Evolutionary conservation across 257 asterid genomes (phyloP).

Genomic region (Agastache rugosa): DNA sequence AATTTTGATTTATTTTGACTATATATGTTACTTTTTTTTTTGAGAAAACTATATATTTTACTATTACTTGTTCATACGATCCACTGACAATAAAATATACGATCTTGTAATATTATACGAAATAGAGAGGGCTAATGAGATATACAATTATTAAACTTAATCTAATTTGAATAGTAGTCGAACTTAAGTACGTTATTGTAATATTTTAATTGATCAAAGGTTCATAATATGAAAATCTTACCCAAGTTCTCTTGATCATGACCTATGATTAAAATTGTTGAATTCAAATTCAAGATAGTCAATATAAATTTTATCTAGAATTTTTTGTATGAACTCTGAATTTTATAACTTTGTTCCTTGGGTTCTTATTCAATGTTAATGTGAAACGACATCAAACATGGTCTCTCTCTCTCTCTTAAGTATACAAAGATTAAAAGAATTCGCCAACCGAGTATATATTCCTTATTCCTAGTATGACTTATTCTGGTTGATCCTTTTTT

Average conservation of each 20-base stretch:
- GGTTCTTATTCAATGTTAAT: background rate
- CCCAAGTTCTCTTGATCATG: background rate
- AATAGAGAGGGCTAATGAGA: too few relatives aligned
- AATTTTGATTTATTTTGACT: too few relatives aligned
- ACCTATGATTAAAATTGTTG: conserved; percentile 5
- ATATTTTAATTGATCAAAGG: background rate
- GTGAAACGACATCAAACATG: too few relatives aligned
- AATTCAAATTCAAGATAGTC: conserved; percentile 31
- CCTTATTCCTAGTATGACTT: conserved; percentile 21
- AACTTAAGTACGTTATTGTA: background rate
- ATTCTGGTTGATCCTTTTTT: background rate
- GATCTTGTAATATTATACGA: too few relatives aligned
- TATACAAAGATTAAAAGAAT: background rate
- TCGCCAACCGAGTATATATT: background rate
- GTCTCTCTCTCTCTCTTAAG: too few relatives aligned
- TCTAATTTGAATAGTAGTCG: background rate
- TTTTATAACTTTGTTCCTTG: background rate
- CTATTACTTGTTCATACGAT: too few relatives aligned
- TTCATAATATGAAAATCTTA: too few relatives aligned
- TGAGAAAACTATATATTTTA: too few relatives aligned
- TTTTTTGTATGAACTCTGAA: background rate
- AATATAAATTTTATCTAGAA: conserved; percentile 2
- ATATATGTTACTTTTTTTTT: too few relatives aligned
- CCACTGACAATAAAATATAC: too few relatives aligned
- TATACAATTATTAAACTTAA: too few relatives aligned